Conservation (phyloP, 75 land plant species). For the Pinus albicaulis region DNA sequence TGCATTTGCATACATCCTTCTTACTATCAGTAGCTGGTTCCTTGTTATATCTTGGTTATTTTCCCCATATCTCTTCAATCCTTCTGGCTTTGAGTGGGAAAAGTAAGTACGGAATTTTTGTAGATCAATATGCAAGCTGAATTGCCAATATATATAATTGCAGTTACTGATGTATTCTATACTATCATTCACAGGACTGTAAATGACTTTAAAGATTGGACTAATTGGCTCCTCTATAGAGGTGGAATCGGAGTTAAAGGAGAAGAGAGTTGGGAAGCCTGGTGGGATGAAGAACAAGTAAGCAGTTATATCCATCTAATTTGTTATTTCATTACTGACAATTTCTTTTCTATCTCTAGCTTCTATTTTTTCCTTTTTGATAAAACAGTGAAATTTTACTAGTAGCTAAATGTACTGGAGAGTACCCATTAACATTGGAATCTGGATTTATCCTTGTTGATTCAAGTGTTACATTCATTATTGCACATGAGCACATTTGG, state of each 20-base stretch:
- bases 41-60: constrained; percentile 93
- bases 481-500: too few relatives aligned
- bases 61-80: constrained; percentile 95
- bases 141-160: neutral
- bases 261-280: constrained; percentile 94
- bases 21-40: constrained; percentile 89
- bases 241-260: constrained; percentile 90
- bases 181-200: constrained; percentile 47
- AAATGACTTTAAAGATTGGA: constrained; percentile 92
- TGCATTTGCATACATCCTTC: constrained; percentile 65
- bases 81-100: constrained; percentile 99
- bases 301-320: neutral
- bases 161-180: neutral
- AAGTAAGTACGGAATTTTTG: constrained; percentile 52
- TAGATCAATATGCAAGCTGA: neutral
- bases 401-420: neutral
- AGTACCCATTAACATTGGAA: too few relatives aligned
- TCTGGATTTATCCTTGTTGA: too few relatives aligned
- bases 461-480: too few relatives aligned
- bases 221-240: constrained; percentile 90
- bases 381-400: neutral
- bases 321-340: neutral
- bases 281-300: constrained; percentile 97
- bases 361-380: neutral
- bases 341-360: neutral